These are phyloP conservation scores for Rhodofomes roseus DNA, from an alignment of 1,284 basidiomycete genomes.

Conservation along the genomic window DNA sequence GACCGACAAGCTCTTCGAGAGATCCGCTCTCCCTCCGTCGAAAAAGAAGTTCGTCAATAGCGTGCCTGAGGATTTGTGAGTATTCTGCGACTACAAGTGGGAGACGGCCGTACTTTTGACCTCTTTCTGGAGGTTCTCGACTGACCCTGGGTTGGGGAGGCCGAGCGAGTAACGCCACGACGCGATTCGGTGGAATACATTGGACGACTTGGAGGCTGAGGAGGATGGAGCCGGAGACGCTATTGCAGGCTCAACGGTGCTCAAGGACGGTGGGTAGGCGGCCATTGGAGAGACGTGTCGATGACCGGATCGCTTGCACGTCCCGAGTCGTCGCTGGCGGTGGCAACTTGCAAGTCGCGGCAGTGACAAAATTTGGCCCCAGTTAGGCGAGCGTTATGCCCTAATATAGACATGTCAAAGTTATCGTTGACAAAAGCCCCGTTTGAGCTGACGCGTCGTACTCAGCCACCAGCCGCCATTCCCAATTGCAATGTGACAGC, in stretches of 20 bases:
- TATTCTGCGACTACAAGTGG: not conserved
- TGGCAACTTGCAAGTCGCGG: not conserved
- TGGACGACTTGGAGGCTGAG: conserved; percentile 31
- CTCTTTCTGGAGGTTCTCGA: conserved; percentile 90
- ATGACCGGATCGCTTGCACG: conserved; percentile 8
- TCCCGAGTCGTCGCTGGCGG: conserved; percentile 2
- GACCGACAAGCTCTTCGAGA: conserved; percentile 91
- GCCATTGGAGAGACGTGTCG: conserved; percentile 21
- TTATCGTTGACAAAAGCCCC: not conserved
- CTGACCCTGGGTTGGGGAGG: conserved; percentile 84
- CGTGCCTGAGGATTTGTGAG: conserved; percentile 53
- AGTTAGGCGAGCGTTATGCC: not conserved
- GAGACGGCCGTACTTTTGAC: conserved; percentile 60
- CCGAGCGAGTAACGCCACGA: conserved; percentile 79
- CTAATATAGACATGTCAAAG: not conserved
- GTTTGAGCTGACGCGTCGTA: too few species aligned
- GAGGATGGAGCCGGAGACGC: conserved; percentile 11
- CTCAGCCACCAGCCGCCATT: too few species aligned
- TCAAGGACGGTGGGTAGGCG: conserved; percentile 16
- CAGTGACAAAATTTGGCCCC: not conserved
- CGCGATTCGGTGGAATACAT: conserved; percentile 69
- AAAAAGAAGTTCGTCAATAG: conserved; percentile 95
- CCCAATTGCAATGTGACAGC: too few species aligned
- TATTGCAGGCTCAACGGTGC: conserved; percentile 12
- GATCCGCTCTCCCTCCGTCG: conserved; percentile 94